phyloP scores from a whole-genome alignment of 2,329 filamentous ascomycete genomes.

The Pleurostoma richardsiae region DNA sequence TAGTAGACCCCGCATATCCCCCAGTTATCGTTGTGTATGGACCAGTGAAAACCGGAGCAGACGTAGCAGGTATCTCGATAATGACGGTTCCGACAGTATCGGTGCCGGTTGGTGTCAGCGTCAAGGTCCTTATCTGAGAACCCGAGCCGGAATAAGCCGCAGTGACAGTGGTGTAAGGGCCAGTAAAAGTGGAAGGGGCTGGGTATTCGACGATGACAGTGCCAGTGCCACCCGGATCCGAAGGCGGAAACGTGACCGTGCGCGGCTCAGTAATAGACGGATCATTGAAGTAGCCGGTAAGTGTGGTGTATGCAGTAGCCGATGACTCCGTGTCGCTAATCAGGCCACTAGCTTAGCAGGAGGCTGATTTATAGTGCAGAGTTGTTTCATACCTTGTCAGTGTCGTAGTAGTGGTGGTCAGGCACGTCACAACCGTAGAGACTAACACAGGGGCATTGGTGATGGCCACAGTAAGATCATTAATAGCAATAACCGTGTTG shows the following conservation, averaged over 20 bases:
- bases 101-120: slow-evolving; percentile 5
- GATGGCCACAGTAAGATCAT: background rate
- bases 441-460: background rate
- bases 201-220: background rate
- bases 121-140: slow-evolving; percentile 3
- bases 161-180: slow-evolving; percentile 1
- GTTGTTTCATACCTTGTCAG: background rate
- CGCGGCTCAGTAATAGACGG: background rate
- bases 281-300: background rate
- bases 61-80: slow-evolving; percentile 1
- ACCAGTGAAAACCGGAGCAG: background rate
- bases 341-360: background rate
- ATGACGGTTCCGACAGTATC: slow-evolving; percentile 8
- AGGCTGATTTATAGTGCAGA: background rate
- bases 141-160: slow-evolving; percentile 2
- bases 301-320: background rate
- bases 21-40: slow-evolving; percentile 2
- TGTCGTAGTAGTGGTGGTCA: background rate
- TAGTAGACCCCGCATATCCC: background rate
- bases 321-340: background rate
- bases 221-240: background rate
- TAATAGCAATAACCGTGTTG: too few species aligned
- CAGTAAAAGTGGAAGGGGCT: background rate
- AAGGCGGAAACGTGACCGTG: background rate
- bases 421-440: background rate